These are phyloP conservation scores for Mortierella sp. DNA, from an alignment of 371 early-diverging fungal species.

Conservation along the genomic window DNA sequence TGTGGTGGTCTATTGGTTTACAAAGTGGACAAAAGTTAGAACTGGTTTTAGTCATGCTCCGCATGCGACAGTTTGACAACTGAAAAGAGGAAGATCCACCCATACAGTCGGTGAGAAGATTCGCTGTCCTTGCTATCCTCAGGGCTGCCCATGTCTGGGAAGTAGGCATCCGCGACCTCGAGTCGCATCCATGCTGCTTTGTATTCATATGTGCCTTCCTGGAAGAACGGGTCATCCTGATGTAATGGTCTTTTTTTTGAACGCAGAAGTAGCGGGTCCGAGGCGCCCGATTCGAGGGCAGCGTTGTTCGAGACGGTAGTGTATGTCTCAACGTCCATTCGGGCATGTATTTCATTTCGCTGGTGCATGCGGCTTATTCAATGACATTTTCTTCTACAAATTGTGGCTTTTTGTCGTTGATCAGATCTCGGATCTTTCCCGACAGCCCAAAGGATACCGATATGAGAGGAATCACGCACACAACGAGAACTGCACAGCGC, in stretches of 20 bases:
- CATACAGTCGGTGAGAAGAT: not conserved
- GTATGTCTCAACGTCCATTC: not conserved
- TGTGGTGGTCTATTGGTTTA: conserved; percentile 27
- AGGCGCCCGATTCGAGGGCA: too few relatives aligned
- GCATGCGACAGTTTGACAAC: too few relatives aligned
- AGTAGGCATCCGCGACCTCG: conserved; percentile 30
- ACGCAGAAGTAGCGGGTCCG: not conserved
- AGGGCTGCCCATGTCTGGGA: conserved; percentile 17
- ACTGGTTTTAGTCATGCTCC: too few relatives aligned
- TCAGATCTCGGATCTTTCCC: too few relatives aligned
- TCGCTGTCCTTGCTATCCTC: not conserved
- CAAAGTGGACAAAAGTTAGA: too few relatives aligned
- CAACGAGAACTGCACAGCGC: not conserved
- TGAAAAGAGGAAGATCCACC: too few relatives aligned
- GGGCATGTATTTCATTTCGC: too few relatives aligned
- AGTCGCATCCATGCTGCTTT: conserved; percentile 62
- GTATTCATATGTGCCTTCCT: conserved; percentile 65
- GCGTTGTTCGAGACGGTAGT: too few relatives aligned
- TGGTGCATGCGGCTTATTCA: too few relatives aligned
- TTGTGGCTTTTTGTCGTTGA: not conserved
- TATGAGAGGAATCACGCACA: conserved; percentile 18
- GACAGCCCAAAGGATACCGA: not conserved
- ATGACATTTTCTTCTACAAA: too few relatives aligned
- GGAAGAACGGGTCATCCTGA: conserved; percentile 61
- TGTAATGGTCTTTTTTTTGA: conserved; percentile 30